A percentile compares a stretch with the other conserved stretches of the same genome.
Conservation (phyloP, 2,329 filamentous ascomycete species). For the Aspergillus chevalieri region DNA sequence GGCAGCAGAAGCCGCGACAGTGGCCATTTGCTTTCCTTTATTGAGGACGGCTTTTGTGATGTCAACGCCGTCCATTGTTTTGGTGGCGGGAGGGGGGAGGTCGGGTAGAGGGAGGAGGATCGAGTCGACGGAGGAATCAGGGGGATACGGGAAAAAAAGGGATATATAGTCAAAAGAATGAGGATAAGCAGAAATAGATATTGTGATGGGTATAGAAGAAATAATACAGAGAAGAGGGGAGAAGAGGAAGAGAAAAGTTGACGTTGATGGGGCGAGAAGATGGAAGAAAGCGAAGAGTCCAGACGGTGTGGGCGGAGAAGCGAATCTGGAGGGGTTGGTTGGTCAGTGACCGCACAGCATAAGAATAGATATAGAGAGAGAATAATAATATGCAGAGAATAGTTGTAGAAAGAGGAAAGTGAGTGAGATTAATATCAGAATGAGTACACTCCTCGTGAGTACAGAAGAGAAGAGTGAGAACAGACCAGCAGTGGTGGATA, state of each 20-base stretch:
- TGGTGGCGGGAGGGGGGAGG: constrained; percentile 5
- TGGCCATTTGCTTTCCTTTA: constrained; percentile 60
- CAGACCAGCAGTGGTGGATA: no score
- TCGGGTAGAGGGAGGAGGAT: constrained; percentile 2
- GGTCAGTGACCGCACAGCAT: constrained; percentile 1
- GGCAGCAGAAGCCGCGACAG: constrained; percentile 38
- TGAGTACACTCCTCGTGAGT: not conserved
- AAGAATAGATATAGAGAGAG: not conserved
- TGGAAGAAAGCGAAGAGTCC: not conserved
- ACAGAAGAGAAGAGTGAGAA: no score
- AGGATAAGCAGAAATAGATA: not conserved
- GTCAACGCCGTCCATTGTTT: constrained; percentile 58
- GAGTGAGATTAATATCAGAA: not conserved
- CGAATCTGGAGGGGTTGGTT: constrained; percentile 10
- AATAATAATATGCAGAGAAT: not conserved
- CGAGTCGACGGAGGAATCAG: constrained; percentile 3
- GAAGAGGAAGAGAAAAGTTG: constrained; percentile 2
- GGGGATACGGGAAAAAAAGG: not conserved
- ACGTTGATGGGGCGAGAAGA: not conserved
- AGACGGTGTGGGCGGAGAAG: constrained; percentile 5
- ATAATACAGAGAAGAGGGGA: not conserved
- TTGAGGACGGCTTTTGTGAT: constrained; percentile 60
- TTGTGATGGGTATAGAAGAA: not conserved
- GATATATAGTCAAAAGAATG: not conserved
- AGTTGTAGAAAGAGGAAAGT: not conserved